Base-by-base conservation (phyloP, 2,329 filamentous ascomycete species). In the Ceratocystis colombiana region DNA sequence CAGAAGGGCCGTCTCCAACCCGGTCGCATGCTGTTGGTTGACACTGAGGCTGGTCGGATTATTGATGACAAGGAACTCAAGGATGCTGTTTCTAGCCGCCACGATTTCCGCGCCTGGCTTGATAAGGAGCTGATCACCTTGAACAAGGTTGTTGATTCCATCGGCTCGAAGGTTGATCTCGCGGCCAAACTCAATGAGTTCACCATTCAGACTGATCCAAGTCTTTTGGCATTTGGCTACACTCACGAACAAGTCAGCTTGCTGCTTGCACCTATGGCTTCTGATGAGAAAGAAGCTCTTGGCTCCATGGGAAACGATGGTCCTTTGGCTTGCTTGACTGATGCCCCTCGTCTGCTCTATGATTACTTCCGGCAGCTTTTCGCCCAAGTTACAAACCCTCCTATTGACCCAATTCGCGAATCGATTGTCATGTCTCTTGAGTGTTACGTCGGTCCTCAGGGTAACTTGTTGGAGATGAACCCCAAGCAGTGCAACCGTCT, bases 311-410 rank as follows among this genome's bases (percentile, higher is more conserved):
- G 93, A 72, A 97, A 97, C 74, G 93, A 97, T 79, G 90, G 89
- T 57, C 93, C 93, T 55, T 80, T 97, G 70, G 93, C 93, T 64
- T 96, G 91, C 76, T 81, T 97, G 74, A 89, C 93, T n/a, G 84
- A 89, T 70, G 89, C 92, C 69, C 91, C 93, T 71, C 89, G 92
- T 71, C 81, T 96, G 65, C 83, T 96, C 22, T 96, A 89, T 76
- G 93, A 96, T 76, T 97, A 97, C 79, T 97, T 97, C 87, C 87
- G 93, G 69, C 90, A 97, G 79, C 86, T 97, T 55, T 97, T 97
- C 75, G 93, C 93, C 8, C 93, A 97, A 78, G 93, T 97, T 75
- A 97, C 93, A 69, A 97, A 97, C 77, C 93, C 93, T 71, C 93
- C 93, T 15, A 97, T 97, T 73, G 93, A 97, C 73, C 93, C 93